Evolutionary conservation across 2,329 filamentous ascomycete species (phyloP).

Genomic region (Pseudogymnoascus sp.): DNA sequence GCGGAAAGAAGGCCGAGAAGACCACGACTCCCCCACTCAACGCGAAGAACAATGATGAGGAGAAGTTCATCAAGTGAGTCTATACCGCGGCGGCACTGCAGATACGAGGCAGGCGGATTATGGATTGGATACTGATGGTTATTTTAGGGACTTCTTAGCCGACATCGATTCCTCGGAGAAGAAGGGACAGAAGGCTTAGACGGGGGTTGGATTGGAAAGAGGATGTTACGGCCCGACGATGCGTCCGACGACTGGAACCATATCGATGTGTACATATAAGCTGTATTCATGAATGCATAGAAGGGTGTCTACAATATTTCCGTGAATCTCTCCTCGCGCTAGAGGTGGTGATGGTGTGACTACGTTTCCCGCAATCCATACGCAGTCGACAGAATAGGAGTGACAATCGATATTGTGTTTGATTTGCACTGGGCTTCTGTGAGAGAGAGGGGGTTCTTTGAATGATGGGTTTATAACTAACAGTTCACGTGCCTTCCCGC

Average conservation of each 20-base stretch:
- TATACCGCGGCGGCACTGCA: neutral
- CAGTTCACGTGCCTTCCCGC: neutral
- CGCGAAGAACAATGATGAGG: constrained; percentile 9
- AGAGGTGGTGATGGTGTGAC: neutral
- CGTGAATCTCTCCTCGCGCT: neutral
- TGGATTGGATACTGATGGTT: neutral
- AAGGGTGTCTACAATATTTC: constrained; percentile 4
- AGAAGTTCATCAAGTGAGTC: constrained; percentile 11
- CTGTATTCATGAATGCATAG: constrained; percentile 8
- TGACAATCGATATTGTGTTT: neutral
- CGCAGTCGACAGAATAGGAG: neutral
- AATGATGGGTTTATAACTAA: neutral
- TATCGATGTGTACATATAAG: constrained; percentile 8
- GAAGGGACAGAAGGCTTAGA: constrained; percentile 9
- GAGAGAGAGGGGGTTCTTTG: neutral
- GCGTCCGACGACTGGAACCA: constrained; percentile 4
- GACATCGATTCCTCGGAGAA: constrained; percentile 8
- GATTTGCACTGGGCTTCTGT: neutral
- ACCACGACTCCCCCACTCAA: constrained; percentile 3
- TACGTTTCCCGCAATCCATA: neutral
- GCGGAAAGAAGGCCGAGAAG: constrained; percentile 4
- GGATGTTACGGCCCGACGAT: constrained; percentile 6
- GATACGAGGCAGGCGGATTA: neutral
- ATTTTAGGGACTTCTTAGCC: constrained; percentile 8
- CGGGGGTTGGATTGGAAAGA: neutral